Conservation (phyloP, 2,329 filamentous ascomycete genomes). For the Dothideomycetes sp. region DNA sequence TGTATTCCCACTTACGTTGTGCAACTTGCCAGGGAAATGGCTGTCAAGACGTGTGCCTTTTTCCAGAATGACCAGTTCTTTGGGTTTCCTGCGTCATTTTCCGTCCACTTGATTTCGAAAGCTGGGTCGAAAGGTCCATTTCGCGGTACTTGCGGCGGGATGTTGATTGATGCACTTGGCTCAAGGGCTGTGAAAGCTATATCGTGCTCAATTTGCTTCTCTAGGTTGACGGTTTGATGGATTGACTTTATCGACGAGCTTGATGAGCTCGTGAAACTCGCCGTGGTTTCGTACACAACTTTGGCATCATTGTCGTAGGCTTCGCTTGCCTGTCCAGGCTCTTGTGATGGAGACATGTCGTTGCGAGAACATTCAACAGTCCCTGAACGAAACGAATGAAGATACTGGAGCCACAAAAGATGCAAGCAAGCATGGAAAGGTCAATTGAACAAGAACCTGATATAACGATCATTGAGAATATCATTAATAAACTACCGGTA, state of each 20-base stretch:
- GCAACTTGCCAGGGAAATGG: neutral
- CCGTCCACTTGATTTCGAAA: conserved; percentile 2
- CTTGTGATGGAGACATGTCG: neutral
- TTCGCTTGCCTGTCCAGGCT: neutral
- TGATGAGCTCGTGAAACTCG: conserved; percentile 6
- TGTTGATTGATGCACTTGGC: conserved; percentile 4
- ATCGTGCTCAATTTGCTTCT: neutral
- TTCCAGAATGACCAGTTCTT: conserved; percentile 6
- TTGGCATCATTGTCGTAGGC: neutral
- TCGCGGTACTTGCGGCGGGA: neutral
- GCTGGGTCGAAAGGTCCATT: neutral
- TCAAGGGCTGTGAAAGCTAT: conserved; percentile 7
- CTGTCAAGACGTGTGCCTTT: conserved; percentile 2
- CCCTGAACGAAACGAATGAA: too few species aligned
- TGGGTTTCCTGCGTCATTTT: conserved; percentile 1
- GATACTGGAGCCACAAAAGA: too few species aligned
- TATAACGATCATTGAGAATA: too few species aligned
- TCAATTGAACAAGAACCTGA: too few species aligned
- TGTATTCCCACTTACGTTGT: conserved; percentile 5
- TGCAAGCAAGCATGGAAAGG: too few species aligned
- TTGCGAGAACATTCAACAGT: neutral
- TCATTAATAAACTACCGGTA: too few species aligned
- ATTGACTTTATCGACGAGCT: neutral
- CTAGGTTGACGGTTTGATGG: neutral
- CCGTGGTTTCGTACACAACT: neutral